Evolutionary conservation across 257 asterid genomes (phyloP).

Genomic region (Knoxia roxburghii): DNA sequence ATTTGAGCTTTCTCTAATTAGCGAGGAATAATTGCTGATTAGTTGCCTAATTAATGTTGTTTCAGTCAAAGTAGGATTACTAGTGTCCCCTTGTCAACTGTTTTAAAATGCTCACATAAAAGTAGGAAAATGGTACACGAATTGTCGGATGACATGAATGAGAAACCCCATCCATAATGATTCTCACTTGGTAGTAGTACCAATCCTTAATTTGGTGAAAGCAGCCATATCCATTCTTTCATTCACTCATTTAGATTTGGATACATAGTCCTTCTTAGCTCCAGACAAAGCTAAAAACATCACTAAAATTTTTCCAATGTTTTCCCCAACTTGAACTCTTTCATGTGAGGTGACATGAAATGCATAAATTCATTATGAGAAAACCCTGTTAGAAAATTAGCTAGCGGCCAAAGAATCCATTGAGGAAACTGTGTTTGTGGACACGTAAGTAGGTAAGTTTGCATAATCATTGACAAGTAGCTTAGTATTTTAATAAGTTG

Average conservation of each 20-base stretch:
- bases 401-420: too few relatives aligned
- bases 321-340: too few relatives aligned
- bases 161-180: neutral
- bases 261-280: too few relatives aligned
- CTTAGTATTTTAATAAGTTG: neutral
- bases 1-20: constrained; percentile 19
- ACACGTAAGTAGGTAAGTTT: neutral
- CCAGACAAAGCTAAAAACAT: too few relatives aligned
- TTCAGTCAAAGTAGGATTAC: constrained; percentile 13
- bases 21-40: constrained; percentile 33
- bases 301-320: too few relatives aligned
- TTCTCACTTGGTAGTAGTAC: too few relatives aligned
- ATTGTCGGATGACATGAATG: neutral
- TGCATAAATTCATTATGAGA: too few relatives aligned
- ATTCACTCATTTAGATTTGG: too few relatives aligned
- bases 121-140: neutral
- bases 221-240: too few relatives aligned
- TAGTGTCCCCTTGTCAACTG: neutral
- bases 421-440: neutral
- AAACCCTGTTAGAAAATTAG: too few relatives aligned
- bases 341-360: too few relatives aligned
- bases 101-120: constrained; percentile 8
- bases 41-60: constrained; percentile 5
- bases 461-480: neutral
- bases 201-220: too few relatives aligned